Evolutionary conservation across 306 rosid species (phyloP).

Genomic region (Senna siamea): DNA sequence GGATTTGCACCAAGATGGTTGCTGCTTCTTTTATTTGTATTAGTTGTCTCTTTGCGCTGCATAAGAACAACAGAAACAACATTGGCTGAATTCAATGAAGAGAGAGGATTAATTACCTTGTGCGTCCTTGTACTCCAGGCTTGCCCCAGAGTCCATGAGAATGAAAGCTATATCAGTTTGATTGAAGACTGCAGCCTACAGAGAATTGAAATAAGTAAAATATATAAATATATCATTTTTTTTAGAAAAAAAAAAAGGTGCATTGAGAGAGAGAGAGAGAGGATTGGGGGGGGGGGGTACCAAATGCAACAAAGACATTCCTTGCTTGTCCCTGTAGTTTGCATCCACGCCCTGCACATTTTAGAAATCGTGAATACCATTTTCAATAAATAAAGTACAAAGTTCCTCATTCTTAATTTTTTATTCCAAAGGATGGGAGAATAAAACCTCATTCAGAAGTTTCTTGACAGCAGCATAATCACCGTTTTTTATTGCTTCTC

Average conservation of each 20-base stretch:
- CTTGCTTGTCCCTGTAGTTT: conserved; percentile 89
- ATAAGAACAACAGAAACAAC: conserved; percentile 9
- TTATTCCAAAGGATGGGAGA: conserved; percentile 1
- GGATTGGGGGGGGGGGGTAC: conserved; percentile 50
- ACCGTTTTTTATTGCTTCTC: conserved; percentile 95
- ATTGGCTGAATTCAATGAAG: conserved; percentile 21
- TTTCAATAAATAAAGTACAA: background rate
- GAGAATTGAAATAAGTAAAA: conserved; percentile 33
- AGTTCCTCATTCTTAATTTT: background rate
- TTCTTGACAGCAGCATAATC: conserved; percentile 82
- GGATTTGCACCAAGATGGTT: conserved; percentile 27
- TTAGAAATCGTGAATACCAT: conserved; percentile 39
- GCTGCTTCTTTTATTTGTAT: conserved; percentile 6
- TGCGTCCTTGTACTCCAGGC: conserved; percentile 78
- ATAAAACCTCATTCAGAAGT: conserved; percentile 76
- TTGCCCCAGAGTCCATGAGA: conserved; percentile 94
- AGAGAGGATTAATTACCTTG: conserved; percentile 65
- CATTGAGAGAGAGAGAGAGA: conserved; percentile 7
- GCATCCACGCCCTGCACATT: conserved; percentile 86
- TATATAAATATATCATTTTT: background rate
- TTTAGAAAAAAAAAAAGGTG: conserved; percentile 12
- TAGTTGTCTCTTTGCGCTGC: background rate
- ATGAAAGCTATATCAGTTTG: conserved; percentile 81
- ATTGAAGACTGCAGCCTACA: conserved; percentile 92
- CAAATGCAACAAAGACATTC: conserved; percentile 87